A percentile compares a stretch with the other conserved stretches of the same genome.
phyloP scores from a whole-genome alignment of 2,329 filamentous ascomycete species.

The Ceratocystis lukuohia region DNA sequence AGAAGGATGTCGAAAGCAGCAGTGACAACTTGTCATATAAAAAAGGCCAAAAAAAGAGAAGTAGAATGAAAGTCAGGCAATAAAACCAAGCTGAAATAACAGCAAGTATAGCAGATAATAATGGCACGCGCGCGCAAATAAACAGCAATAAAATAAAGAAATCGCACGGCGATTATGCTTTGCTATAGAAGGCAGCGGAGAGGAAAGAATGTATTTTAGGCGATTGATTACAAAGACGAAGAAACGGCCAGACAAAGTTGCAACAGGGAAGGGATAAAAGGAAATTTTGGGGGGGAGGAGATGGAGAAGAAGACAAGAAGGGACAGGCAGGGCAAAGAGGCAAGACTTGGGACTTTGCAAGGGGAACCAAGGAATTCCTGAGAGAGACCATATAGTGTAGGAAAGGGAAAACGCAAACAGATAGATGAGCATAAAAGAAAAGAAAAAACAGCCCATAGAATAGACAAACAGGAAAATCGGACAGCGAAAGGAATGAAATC shows the following conservation, averaged over 20 bases:
- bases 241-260: background rate
- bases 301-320: background rate
- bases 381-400: too few species aligned
- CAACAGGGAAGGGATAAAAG: background rate
- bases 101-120: background rate
- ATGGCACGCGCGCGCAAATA: background rate
- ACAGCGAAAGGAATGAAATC: background rate
- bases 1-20: too few species aligned
- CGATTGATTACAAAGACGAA: background rate
- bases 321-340: background rate
- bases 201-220: background rate
- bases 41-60: background rate
- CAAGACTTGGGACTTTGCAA: too few species aligned
- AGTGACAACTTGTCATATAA: too few species aligned
- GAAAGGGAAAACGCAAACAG: background rate
- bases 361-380: too few species aligned
- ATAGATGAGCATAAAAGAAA: background rate
- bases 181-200: background rate
- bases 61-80: background rate
- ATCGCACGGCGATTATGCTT: conserved; percentile 1
- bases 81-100: background rate
- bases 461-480: background rate
- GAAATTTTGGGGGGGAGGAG: background rate
- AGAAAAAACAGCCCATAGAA: background rate
- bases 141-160: background rate